Conservation (phyloP, 2,329 filamentous ascomycete species). For the Xylaria sp. region DNA sequence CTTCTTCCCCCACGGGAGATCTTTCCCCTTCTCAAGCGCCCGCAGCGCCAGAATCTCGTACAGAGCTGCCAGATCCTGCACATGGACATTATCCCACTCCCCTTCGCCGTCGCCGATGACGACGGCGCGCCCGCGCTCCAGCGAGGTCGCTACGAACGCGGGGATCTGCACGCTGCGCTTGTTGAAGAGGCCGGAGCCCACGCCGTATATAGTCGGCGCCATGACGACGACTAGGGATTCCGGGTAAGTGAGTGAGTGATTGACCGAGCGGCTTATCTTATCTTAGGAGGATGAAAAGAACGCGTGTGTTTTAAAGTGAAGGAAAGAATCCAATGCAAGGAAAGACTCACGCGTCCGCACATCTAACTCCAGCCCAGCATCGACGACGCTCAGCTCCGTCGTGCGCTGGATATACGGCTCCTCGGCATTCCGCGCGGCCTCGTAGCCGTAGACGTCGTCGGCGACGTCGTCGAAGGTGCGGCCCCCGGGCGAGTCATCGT, state of each 20-base stretch:
- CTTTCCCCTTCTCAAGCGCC: slow-evolving; percentile 47
- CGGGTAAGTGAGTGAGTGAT: slow-evolving; percentile 1
- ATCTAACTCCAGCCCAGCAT: slow-evolving; percentile 52
- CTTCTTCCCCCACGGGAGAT: slow-evolving; percentile 52
- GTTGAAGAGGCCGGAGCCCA: slow-evolving; percentile 57
- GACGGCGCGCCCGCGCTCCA: slow-evolving; percentile 46
- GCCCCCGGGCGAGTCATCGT: slow-evolving; percentile 22
- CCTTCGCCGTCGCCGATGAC: slow-evolving; percentile 55
- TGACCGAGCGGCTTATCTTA: not conserved
- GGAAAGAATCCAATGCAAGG: not conserved
- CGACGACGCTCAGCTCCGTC: slow-evolving; percentile 57
- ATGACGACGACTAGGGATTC: slow-evolving; percentile 53
- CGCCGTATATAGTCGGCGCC: slow-evolving; percentile 60
- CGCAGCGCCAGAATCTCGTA: slow-evolving; percentile 54
- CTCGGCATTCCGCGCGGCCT: slow-evolving; percentile 52
- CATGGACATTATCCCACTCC: slow-evolving; percentile 58
- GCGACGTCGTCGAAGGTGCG: slow-evolving; percentile 54
- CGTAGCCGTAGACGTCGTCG: slow-evolving; percentile 58
- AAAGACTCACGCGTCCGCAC: slow-evolving; percentile 53
- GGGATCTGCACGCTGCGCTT: slow-evolving; percentile 55
- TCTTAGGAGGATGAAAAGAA: not conserved
- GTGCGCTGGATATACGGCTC: slow-evolving; percentile 57
- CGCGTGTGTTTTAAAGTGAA: no score
- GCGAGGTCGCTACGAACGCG: slow-evolving; percentile 23
- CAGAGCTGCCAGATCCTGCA: slow-evolving; percentile 56